phyloP scores from a whole-genome alignment of 805 yeast genomes.

The Ogataea angusta region DNA sequence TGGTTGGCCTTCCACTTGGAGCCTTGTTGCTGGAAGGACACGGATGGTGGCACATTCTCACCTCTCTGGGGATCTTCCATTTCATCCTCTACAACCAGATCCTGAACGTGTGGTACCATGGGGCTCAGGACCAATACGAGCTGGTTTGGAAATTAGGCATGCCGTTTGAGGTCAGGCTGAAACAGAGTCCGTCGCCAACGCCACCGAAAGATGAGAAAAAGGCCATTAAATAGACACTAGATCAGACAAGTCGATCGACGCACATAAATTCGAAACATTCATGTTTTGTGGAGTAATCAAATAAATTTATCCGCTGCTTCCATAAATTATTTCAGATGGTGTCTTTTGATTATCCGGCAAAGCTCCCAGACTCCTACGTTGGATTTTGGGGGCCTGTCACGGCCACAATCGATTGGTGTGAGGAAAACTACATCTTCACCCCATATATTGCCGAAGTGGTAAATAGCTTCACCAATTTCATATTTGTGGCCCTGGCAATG shows the following conservation, averaged over 20 bases:
- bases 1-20: conserved; percentile 78
- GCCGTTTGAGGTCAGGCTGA: conserved; percentile 46
- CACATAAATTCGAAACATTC: not conserved
- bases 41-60: conserved; percentile 92
- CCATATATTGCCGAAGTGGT: conserved; percentile 86
- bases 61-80: conserved; percentile 79
- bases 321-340: conserved; percentile 7
- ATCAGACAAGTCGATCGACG: conserved; percentile 8
- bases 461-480: conserved; percentile 74
- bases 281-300: not conserved
- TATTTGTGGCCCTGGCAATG: conserved; percentile 31
- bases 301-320: not conserved
- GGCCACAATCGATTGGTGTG: conserved; percentile 99
- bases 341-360: conserved; percentile 16
- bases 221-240: not conserved
- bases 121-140: conserved; percentile 48
- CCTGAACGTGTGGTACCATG: conserved; percentile 59
- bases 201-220: conserved; percentile 1
- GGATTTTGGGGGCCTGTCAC: conserved; percentile 75
- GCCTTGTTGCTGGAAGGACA: conserved; percentile 74
- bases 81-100: conserved; percentile 75
- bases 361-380: conserved; percentile 14
- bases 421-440: conserved; percentile 88
- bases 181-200: not conserved
- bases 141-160: conserved; percentile 55